These are phyloP conservation scores for Anaeromyces robustus DNA, from an alignment of 192 early-diverging fungal species.

Conservation along the genomic window DNA sequence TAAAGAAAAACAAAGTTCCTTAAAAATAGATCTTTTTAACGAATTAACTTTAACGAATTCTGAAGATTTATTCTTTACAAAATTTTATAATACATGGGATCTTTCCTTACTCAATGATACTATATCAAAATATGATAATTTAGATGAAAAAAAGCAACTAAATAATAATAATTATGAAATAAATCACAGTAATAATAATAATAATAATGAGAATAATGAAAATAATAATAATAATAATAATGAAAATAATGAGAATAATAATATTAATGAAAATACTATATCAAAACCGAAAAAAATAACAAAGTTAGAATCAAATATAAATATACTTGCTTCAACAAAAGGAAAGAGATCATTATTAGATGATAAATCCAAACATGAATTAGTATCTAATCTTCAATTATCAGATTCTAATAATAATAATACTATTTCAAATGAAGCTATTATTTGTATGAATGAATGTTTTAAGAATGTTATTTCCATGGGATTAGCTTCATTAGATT, in stretches of 20 bases:
- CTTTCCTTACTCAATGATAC: background rate
- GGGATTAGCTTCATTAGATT: background rate
- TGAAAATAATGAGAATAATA: too few species aligned
- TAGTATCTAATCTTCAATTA: too few species aligned
- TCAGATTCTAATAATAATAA: too few species aligned
- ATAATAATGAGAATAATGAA: too few species aligned
- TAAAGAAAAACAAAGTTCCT: background rate
- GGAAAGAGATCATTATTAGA: background rate
- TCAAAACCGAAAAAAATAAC: background rate
- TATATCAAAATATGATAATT: background rate
- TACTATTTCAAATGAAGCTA: background rate
- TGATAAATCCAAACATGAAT: background rate
- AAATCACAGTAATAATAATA: too few species aligned
- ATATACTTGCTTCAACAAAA: background rate
- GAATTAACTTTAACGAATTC: too few species aligned
- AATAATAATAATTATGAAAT: too few species aligned
- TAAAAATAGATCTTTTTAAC: too few species aligned
- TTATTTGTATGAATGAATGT: background rate
- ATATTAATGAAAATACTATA: too few species aligned
- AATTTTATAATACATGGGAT: background rate
- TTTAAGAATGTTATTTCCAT: background rate
- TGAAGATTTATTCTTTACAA: background rate
- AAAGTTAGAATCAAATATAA: background rate
- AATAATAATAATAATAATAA: too few species aligned
- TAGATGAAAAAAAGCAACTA: background rate